A percentile compares a stretch with the other conserved stretches of the same genome.
phyloP scores from a whole-genome alignment of 805 yeast species.

The Yarrowia yakushimensis region DNA sequence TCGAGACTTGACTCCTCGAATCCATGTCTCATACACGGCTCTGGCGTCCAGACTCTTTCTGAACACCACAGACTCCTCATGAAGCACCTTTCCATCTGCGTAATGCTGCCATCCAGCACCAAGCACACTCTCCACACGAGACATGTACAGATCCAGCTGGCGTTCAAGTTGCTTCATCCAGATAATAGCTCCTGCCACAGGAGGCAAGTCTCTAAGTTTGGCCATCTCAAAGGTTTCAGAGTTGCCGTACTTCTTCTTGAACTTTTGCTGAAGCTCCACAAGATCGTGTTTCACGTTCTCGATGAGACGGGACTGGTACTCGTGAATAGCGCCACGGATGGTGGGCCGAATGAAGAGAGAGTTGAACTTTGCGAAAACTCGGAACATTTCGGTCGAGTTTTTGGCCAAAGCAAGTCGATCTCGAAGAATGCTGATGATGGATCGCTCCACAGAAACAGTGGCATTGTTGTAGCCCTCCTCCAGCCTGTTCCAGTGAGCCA shows the following conservation, averaged over 20 bases:
- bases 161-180: conserved; percentile 53
- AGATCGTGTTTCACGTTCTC: conserved; percentile 50
- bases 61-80: conserved; percentile 47
- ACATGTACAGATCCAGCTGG: conserved; percentile 44
- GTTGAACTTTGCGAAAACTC: conserved; percentile 48
- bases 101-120: conserved; percentile 61
- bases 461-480: conserved; percentile 45
- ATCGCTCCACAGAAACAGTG: conserved; percentile 46
- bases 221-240: conserved; percentile 39
- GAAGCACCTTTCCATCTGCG: conserved; percentile 64
- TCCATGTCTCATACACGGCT: conserved; percentile 49
- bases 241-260: conserved; percentile 37
- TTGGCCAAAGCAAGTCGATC: conserved; percentile 41
- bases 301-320: conserved; percentile 53
- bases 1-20: conserved; percentile 28
- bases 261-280: conserved; percentile 42
- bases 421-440: conserved; percentile 44
- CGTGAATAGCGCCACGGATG: conserved; percentile 56
- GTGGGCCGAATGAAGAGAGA: conserved; percentile 51
- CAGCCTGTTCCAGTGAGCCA: conserved; percentile 42
- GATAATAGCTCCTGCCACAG: conserved; percentile 46
- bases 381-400: conserved; percentile 50
- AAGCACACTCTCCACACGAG: conserved; percentile 49
- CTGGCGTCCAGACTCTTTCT: conserved; percentile 47
- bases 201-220: conserved; percentile 47